Evolutionary conservation across 805 yeast species (phyloP).

Genomic region (Pichia nakasei): DNA sequence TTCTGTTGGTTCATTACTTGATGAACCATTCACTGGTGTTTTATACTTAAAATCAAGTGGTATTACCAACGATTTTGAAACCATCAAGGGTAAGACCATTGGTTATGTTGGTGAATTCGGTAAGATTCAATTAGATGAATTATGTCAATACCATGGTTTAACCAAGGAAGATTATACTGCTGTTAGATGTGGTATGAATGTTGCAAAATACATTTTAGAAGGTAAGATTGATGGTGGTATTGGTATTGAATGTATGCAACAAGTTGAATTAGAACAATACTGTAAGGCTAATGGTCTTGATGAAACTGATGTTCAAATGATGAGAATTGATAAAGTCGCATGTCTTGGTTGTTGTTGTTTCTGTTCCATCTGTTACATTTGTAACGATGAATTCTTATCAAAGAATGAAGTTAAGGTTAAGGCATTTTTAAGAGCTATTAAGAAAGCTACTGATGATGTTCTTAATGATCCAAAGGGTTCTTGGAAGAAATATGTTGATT

Average conservation of each 20-base stretch:
- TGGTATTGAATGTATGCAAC: conserved; percentile 53
- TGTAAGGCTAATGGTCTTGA: conserved; percentile 35
- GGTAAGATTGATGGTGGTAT: conserved; percentile 51
- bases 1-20: conserved; percentile 44
- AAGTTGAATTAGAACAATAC: conserved; percentile 47
- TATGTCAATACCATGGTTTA: conserved; percentile 49
- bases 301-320: conserved; percentile 41
- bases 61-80: conserved; percentile 40
- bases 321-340: conserved; percentile 47
- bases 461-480: conserved; percentile 36
- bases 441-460: conserved; percentile 42
- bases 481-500: conserved; percentile 36
- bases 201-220: conserved; percentile 45
- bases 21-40: conserved; percentile 51
- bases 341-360: conserved; percentile 52
- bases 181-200: conserved; percentile 53
- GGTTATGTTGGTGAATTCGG: conserved; percentile 57
- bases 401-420: conserved; percentile 38
- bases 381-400: conserved; percentile 40
- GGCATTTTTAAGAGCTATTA: conserved; percentile 39
- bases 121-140: conserved; percentile 48
- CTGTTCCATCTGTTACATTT: conserved; percentile 47
- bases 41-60: conserved; percentile 43
- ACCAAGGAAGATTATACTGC: conserved; percentile 48
- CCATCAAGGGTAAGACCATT: conserved; percentile 43